phyloP scores from a whole-genome alignment of 2,329 filamentous ascomycete genomes.

The Harringtonia aguacate region DNA sequence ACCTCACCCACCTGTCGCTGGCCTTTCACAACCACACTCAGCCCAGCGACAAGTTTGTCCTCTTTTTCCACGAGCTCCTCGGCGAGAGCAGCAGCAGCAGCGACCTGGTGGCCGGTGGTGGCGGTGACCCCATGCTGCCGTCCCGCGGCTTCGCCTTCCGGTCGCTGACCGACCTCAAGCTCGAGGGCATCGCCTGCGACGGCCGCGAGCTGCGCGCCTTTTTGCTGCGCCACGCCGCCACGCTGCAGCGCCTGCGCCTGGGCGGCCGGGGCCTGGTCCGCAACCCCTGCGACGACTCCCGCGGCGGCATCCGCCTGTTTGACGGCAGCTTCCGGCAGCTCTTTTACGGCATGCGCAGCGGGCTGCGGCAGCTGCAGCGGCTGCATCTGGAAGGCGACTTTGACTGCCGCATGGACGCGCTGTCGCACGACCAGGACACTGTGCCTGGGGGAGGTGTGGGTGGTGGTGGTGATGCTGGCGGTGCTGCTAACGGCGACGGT shows the following conservation, averaged over 20 bases:
- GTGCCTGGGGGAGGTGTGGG: too few relatives aligned
- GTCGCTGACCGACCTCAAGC: conserved; percentile 23
- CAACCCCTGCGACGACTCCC: conserved; percentile 13
- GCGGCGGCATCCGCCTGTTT: conserved; percentile 32
- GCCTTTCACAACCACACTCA: conserved; percentile 29
- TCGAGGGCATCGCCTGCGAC: conserved; percentile 31
- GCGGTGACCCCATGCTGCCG: not conserved
- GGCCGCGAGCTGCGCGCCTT: conserved; percentile 33
- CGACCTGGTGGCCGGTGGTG: conserved; percentile 6
- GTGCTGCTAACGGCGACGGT: too few relatives aligned
- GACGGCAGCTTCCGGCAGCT: conserved; percentile 32
- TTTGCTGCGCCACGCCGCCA: conserved; percentile 26
- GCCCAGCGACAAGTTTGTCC: conserved; percentile 27
- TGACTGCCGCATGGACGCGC: conserved; percentile 18
- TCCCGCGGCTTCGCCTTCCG: not conserved
- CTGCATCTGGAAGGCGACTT: conserved; percentile 36
- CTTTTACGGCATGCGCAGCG: conserved; percentile 26
- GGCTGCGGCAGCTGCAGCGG: conserved; percentile 25
- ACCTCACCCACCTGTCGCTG: conserved; percentile 26
- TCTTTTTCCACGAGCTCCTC: conserved; percentile 27
- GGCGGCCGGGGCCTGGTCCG: conserved; percentile 31
- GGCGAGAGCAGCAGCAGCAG: conserved; percentile 2
- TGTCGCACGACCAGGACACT: not conserved
- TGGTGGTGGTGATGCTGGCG: too few relatives aligned
- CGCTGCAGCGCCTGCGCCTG: conserved; percentile 29